Conservation (phyloP, 148 eudicot genomes). For the Agrostemma githago region DNA sequence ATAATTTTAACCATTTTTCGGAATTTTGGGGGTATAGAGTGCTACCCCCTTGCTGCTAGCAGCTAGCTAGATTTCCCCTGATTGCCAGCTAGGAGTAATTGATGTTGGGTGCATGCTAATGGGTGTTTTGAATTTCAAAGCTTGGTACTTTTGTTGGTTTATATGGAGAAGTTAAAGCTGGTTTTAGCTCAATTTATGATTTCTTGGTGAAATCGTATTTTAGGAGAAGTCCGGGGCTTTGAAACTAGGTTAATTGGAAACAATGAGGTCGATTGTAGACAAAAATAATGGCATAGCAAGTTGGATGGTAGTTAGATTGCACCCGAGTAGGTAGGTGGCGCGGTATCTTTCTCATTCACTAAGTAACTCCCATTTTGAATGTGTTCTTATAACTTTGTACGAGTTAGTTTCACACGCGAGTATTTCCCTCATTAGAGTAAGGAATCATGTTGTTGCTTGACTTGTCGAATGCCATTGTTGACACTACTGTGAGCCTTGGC, state of each 20-base stretch:
- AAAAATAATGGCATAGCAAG: background rate
- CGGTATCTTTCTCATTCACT: background rate
- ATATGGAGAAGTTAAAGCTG: background rate
- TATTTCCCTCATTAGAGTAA: background rate
- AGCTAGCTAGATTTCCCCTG: background rate
- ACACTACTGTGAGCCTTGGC: background rate
- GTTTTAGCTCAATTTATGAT: background rate
- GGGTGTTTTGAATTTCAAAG: background rate
- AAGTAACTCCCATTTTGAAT: background rate
- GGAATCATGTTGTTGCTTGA: background rate
- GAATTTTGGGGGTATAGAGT: background rate
- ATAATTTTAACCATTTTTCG: no score
- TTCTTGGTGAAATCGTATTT: background rate
- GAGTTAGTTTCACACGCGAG: background rate
- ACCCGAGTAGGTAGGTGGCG: background rate
- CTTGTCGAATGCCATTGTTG: background rate
- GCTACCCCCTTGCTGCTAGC: background rate
- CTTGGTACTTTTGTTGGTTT: background rate
- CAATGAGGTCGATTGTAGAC: background rate
- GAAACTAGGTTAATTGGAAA: background rate
- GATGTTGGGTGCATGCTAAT: constrained; percentile 5
- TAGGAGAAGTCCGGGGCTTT: background rate
- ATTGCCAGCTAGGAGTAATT: background rate
- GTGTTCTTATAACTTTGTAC: background rate
- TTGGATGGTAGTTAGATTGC: background rate